phyloP scores from a whole-genome alignment of 208 protist genomes.

The Acanthamoeba castellanii region DNA sequence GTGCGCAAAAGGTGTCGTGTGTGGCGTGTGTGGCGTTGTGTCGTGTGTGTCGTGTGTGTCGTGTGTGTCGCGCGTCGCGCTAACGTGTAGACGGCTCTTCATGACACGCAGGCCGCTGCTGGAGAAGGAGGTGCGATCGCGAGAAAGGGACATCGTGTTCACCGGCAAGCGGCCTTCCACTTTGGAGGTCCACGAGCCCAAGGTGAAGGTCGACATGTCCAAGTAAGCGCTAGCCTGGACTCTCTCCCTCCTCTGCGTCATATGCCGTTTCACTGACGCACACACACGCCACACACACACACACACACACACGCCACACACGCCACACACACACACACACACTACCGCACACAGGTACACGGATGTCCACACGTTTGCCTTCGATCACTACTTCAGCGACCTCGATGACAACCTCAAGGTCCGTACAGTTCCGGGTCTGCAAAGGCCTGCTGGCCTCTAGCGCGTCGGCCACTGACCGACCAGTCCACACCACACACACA shows the following conservation, averaged over 20 bases:
- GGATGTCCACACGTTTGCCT: neutral
- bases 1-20: conserved; percentile 8
- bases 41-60: too few species aligned
- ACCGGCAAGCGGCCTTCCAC: neutral
- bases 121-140: neutral
- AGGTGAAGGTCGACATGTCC: conserved; percentile 31
- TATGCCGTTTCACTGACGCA: neutral
- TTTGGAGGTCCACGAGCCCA: conserved; percentile 52
- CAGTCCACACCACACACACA: too few species aligned
- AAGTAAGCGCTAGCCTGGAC: neutral
- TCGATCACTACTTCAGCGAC: conserved; percentile 48
- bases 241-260: neutral
- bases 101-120: neutral
- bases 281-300: neutral
- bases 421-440: neutral
- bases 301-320: neutral
- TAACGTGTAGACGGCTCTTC: too few species aligned
- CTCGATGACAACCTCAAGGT: conserved; percentile 3
- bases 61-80: too few species aligned
- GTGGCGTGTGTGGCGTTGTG: too few species aligned
- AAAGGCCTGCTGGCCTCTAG: neutral
- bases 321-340: neutral
- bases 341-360: conserved; percentile 18
- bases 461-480: neutral
- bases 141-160: conserved; percentile 24